Evolutionary conservation across 768 basidiomycete species (phyloP), one percentile per base, ranked within the genome.

Genomic region (Peribolospora baueri): DNA sequence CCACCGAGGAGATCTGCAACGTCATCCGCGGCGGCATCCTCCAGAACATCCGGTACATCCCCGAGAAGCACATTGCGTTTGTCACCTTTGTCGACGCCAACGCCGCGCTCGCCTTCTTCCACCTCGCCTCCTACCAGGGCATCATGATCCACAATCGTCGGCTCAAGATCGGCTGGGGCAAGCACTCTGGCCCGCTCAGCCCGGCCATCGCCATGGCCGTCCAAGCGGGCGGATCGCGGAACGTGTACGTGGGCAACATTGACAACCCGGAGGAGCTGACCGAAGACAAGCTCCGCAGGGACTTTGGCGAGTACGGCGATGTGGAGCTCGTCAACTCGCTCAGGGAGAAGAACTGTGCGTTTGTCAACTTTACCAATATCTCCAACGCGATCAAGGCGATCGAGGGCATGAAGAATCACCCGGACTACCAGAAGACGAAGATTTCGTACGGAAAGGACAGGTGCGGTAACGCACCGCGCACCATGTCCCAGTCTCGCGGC

Each of bases 301-400:
- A 98, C 70, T 95, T 97, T 70, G 82, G 80, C 51, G 88, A 88
- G 70, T 95, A 76, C 68, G 91, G 91, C 25, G 91, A 97, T 57
- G 88, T 97, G 60, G 91, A 97, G 70, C 76, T 93, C 54, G 48
- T 64, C 54, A 63, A 63, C 53, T 14, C 43, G 47, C 56, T 59
- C 52, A 55, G 54, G 46, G 53, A 58, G 56, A 88, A 84, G 76
- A 86, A 87, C 70, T 90, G 87, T 65, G 86, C 85, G 40, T 98
- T 88, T 65, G 81, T 87, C 63, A 93, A 91, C 71, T 91, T 88
- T 61, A 91, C 87, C 42, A 88, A 88, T 70, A 78, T 93, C 61
- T 79, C 81, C 52, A 90, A 90, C 64, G 87, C 88, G 9, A 87
- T 88, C 73, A 95, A 95, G 72, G 88, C 91, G n/a, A 90, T 97